phyloP scores from a whole-genome alignment of 148 eudicot genomes.

The Rhododendron griersonianum region DNA sequence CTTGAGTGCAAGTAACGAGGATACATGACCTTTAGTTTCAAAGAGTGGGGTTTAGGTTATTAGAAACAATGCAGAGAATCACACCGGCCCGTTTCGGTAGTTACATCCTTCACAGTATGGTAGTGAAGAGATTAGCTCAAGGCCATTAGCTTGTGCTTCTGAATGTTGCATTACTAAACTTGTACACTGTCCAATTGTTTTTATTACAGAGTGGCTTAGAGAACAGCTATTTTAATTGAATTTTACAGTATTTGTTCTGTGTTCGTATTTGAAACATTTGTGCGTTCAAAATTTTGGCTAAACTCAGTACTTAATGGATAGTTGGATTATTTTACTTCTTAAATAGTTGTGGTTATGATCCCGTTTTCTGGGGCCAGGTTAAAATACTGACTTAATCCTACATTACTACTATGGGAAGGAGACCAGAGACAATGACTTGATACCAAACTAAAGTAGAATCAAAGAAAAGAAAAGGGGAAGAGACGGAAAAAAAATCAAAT shows the following conservation, averaged over 20 bases:
- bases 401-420: no score
- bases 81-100: background rate
- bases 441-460: no score
- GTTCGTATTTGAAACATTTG: background rate
- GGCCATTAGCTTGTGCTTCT: background rate
- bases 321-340: background rate
- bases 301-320: no score
- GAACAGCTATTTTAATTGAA: background rate
- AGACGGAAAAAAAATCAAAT: no score
- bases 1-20: background rate
- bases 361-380: no score
- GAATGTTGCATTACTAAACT: background rate
- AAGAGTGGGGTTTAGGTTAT: background rate
- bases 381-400: no score
- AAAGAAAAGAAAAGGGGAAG: no score
- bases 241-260: no score
- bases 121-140: background rate
- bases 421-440: no score
- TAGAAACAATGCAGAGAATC: background rate
- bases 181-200: background rate
- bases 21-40: background rate
- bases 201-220: background rate
- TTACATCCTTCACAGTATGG: background rate
- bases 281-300: background rate
- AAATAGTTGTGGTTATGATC: background rate